phyloP scores from a whole-genome alignment of 208 protist species.

The Crithidia acanthocephali region DNA sequence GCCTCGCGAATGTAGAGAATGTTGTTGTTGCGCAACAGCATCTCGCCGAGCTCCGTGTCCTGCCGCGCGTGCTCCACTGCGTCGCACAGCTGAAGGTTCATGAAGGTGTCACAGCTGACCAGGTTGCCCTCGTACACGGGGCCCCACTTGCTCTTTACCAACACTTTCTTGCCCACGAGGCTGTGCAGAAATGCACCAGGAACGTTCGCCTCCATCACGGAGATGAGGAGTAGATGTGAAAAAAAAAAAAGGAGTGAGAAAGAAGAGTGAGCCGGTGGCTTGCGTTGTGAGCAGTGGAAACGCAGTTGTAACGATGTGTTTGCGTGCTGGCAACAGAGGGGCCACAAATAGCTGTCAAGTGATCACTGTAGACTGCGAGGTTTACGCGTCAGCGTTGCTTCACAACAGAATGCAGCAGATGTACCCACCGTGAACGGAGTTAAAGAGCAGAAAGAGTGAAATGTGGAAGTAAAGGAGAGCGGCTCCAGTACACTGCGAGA shows the following conservation, averaged over 20 bases:
- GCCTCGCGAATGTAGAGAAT: slow-evolving; percentile 89
- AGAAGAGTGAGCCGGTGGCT: background rate
- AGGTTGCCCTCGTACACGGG: slow-evolving; percentile 97
- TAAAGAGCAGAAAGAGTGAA: no score
- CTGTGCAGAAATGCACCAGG: slow-evolving; percentile 93
- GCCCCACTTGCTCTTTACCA: slow-evolving; percentile 99
- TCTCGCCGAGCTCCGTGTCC: slow-evolving; percentile 80
- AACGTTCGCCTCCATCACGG: slow-evolving; percentile 57
- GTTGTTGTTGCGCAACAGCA: slow-evolving; percentile 91
- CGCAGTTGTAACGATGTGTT: background rate
- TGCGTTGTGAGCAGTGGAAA: background rate
- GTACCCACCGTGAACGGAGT: no score
- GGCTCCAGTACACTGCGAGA: no score
- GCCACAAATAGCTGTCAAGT: no score
- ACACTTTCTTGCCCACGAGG: slow-evolving; percentile 94
- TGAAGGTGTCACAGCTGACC: slow-evolving; percentile 96
- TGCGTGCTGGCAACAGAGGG: background rate
- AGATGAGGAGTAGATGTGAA: background rate
- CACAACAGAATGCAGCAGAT: no score
- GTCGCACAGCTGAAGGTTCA: slow-evolving; percentile 97
- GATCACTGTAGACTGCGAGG: no score
- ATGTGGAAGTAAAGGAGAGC: no score
- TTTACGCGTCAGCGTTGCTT: no score
- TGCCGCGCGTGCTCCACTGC: slow-evolving; percentile 77
- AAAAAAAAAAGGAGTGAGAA: slow-evolving; percentile 6